Conservation (phyloP, 345 rosid species). For the Gossypium arboreum region DNA sequence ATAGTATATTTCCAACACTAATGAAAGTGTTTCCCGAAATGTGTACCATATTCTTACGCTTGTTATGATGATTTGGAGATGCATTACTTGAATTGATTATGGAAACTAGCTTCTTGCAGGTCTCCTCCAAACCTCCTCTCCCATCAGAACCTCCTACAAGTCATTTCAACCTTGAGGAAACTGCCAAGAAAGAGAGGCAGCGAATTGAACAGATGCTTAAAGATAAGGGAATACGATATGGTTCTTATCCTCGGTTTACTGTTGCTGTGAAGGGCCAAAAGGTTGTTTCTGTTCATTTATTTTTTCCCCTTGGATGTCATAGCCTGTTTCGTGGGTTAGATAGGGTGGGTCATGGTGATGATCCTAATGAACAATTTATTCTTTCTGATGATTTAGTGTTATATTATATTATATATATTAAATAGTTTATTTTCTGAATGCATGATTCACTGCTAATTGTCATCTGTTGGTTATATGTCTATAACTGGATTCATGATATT, state of each 20-base stretch:
- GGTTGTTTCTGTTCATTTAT: constrained; percentile 37
- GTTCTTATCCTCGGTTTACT: constrained; percentile 65
- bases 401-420: background rate
- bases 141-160: constrained; percentile 48
- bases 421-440: background rate
- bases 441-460: background rate
- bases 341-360: background rate
- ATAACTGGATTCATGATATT: background rate
- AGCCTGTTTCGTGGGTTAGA: background rate
- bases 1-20: too few species aligned
- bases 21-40: background rate
- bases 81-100: constrained; percentile 3
- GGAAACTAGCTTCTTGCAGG: constrained; percentile 31
- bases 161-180: constrained; percentile 50
- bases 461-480: background rate
- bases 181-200: constrained; percentile 61
- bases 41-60: background rate
- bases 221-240: constrained; percentile 48
- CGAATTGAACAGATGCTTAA: constrained; percentile 58
- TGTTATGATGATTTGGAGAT: constrained; percentile 6
- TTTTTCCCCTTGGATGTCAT: background rate
- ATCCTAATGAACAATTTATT: background rate
- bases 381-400: background rate
- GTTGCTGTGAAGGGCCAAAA: constrained; percentile 87
- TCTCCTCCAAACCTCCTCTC: constrained; percentile 31